These are phyloP conservation scores for Penicillium aurantiogriseum DNA, from an alignment of 2,329 filamentous ascomycete genomes.

Conservation along the genomic window DNA sequence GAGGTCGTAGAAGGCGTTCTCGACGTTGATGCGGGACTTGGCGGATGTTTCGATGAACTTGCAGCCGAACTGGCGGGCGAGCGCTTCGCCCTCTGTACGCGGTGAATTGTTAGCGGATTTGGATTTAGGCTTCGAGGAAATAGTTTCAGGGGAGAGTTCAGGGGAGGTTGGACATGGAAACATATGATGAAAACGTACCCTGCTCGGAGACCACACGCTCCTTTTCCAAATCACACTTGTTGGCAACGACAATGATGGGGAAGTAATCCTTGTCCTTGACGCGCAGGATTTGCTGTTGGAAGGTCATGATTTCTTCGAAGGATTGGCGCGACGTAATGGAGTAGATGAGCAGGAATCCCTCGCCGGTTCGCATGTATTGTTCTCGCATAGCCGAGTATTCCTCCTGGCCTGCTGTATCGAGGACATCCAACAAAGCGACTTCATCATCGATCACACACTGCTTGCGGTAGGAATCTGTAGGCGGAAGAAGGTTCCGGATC, in stretches of 20 bases:
- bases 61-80: constrained; percentile 87
- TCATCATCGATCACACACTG: constrained; percentile 99
- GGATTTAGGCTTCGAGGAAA: neutral
- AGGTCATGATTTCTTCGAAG: constrained; percentile 97
- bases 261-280: constrained; percentile 99
- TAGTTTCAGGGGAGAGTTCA: neutral
- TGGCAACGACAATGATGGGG: constrained; percentile 97
- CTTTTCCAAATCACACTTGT: constrained; percentile 96
- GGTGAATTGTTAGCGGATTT: neutral
- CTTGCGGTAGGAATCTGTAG: constrained; percentile 95
- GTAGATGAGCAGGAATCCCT: constrained; percentile 96
- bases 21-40: constrained; percentile 96
- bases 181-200: constrained; percentile 59
- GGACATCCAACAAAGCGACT: constrained; percentile 92
- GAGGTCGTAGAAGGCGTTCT: constrained; percentile 97
- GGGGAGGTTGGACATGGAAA: neutral
- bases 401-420: constrained; percentile 97
- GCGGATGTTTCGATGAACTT: constrained; percentile 99
- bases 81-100: constrained; percentile 74
- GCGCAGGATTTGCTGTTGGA: constrained; percentile 96
- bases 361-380: constrained; percentile 99
- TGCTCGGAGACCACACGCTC: constrained; percentile 89
- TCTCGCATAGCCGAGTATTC: constrained; percentile 99
- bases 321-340: constrained; percentile 96
- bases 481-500: constrained; percentile 3